Conservation (phyloP, 2,329 filamentous ascomycete species). For the Curvularia lunata region DNA sequence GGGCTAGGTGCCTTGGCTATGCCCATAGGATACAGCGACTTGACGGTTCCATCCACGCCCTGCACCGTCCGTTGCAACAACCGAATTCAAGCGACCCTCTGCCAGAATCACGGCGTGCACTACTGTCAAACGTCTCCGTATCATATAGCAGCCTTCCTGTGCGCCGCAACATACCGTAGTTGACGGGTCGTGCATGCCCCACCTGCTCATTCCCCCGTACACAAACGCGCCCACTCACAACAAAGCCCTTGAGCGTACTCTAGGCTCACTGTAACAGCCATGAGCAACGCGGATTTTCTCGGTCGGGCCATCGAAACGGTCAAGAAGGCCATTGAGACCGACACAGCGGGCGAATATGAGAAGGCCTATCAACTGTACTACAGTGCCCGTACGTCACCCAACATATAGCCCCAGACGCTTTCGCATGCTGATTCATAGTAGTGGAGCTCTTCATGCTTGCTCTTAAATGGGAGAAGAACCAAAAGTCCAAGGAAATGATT, state of each 20-base stretch:
- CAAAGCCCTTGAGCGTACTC: neutral
- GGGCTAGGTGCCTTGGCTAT: conserved; percentile 19
- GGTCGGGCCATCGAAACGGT: conserved; percentile 96
- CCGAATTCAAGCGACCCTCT: neutral
- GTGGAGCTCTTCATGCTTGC: conserved; percentile 99
- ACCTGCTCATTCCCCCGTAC: conserved; percentile 4
- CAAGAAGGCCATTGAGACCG: conserved; percentile 95
- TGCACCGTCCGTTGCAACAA: conserved; percentile 3
- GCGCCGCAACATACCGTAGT: neutral
- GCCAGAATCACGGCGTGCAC: neutral
- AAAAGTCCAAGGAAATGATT: conserved; percentile 96
- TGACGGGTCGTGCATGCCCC: conserved; percentile 13
- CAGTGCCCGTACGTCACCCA: conserved; percentile 62
- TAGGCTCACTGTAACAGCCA: conserved; percentile 48
- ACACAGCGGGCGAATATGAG: conserved; percentile 95
- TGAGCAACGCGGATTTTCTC: conserved; percentile 97
- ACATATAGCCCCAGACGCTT: neutral
- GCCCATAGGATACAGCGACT: conserved; percentile 13
- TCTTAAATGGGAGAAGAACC: conserved; percentile 99
- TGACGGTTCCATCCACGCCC: conserved; percentile 16
- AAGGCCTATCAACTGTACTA: conserved; percentile 97
- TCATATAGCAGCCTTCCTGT: neutral
- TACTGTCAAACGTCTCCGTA: neutral
- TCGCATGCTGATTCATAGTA: conserved; percentile 29
- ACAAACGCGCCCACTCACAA: conserved; percentile 12